Evolutionary conservation across 164 flowering plant genomes (phyloP).

Genomic region (Chloranthus sessilifolius): DNA sequence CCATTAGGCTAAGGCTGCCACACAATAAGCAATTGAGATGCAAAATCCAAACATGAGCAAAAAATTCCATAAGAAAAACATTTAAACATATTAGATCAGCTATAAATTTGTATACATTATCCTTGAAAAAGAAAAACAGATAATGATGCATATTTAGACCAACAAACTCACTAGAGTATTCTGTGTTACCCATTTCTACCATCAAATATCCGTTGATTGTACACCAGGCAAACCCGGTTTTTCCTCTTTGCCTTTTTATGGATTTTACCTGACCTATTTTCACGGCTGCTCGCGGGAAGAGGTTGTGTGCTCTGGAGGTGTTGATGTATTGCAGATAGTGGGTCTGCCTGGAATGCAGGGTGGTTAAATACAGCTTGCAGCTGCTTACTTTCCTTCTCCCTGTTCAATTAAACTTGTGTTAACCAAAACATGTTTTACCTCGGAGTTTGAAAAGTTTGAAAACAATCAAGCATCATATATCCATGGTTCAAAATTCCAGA

Average conservation of each 20-base stretch:
- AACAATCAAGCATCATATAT: neutral
- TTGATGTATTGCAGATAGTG: constrained; percentile 55
- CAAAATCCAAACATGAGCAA: too few species aligned
- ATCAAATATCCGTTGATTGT: constrained; percentile 58
- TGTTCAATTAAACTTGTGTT: constrained; percentile 20
- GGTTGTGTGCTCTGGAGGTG: constrained; percentile 65
- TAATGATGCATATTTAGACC: too few species aligned
- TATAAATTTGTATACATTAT: too few species aligned
- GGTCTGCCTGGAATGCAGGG: constrained; percentile 54
- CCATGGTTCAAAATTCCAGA: too few species aligned
- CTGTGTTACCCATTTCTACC: too few species aligned
- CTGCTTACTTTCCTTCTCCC: constrained; percentile 53
- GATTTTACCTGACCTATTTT: constrained; percentile 24
- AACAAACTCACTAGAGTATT: too few species aligned
- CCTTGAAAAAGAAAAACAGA: too few species aligned
- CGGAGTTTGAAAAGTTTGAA: neutral
- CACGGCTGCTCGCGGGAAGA: constrained; percentile 20
- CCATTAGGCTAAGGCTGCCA: too few species aligned
- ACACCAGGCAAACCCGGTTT: constrained; percentile 20
- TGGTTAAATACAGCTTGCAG: constrained; percentile 43
- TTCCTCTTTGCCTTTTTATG: constrained; percentile 34
- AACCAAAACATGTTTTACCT: constrained; percentile 4
- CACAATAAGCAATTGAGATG: too few species aligned
- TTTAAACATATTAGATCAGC: too few species aligned
- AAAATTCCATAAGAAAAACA: too few species aligned